These are phyloP conservation scores for Calonectria naviculata DNA, from an alignment of 2,329 filamentous ascomycete species.

Conservation along the genomic window DNA sequence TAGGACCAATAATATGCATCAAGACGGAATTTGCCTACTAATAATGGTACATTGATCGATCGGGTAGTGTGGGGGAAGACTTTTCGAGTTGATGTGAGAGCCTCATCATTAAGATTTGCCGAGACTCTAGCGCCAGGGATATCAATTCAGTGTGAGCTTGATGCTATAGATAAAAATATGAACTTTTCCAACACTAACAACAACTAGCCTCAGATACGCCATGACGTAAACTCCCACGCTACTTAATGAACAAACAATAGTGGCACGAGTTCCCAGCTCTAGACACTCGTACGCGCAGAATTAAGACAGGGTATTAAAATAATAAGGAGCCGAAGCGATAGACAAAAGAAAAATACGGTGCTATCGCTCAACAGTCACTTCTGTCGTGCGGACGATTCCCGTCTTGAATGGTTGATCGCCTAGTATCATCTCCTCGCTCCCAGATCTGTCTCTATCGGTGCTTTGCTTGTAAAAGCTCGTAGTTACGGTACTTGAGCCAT, in stretches of 20 bases:
- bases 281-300: neutral
- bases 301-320: neutral
- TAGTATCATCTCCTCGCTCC: constrained; percentile 26
- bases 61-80: neutral
- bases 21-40: too few relatives aligned
- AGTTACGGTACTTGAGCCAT: neutral
- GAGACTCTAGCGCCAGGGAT: neutral
- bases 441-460: constrained; percentile 10
- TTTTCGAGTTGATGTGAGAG: neutral
- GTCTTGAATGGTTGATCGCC: constrained; percentile 13
- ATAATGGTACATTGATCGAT: neutral
- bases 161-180: neutral
- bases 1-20: neutral
- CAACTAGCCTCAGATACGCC: neutral
- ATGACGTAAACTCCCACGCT: neutral
- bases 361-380: constrained; percentile 16
- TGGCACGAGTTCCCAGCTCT: neutral
- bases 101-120: neutral
- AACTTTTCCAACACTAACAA: neutral
- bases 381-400: constrained; percentile 24
- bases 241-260: neutral
- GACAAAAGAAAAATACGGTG: neutral
- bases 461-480: constrained; percentile 22
- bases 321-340: neutral
- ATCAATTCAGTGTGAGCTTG: neutral